Evolutionary conservation across 768 basidiomycete genomes (phyloP).

Genomic region (Mycena galericulata): DNA sequence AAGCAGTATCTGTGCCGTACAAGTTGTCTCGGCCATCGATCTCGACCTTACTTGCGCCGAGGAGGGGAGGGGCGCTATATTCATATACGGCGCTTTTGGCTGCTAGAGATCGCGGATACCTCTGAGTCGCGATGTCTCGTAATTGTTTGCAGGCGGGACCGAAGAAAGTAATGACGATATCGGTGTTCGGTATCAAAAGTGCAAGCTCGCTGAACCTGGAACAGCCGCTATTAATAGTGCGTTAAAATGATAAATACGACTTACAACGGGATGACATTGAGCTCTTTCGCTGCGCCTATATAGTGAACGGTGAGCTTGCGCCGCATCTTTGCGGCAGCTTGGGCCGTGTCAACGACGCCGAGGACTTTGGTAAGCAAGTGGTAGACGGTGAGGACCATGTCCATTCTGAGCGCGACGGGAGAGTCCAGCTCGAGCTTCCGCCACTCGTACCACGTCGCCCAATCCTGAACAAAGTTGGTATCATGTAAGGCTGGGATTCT

Average conservation of each 20-base stretch:
- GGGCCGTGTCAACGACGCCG: constrained; percentile 8
- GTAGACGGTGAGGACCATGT: constrained; percentile 18
- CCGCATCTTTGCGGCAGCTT: background rate
- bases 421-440: constrained; percentile 11
- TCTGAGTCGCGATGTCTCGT: background rate
- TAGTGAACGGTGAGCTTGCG: constrained; percentile 12
- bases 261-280: constrained; percentile 14
- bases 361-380: constrained; percentile 14
- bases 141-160: constrained; percentile 11
- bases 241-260: too few relatives aligned
- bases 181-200: constrained; percentile 14
- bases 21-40: background rate
- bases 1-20: background rate
- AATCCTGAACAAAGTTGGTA: background rate
- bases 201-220: constrained; percentile 19
- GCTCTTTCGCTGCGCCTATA: constrained; percentile 9
- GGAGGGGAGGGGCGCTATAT: background rate
- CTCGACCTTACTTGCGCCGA: constrained; percentile 11
- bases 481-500: constrained; percentile 5
- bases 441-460: constrained; percentile 12
- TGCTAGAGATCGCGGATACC: background rate
- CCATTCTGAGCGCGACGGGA: constrained; percentile 21
- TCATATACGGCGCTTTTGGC: background rate
- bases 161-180: constrained; percentile 5
- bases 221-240: too few relatives aligned